Evolutionary conservation across 2,329 filamentous ascomycete genomes (phyloP).

Genomic region (Talaromyces albobiverticillius): DNA sequence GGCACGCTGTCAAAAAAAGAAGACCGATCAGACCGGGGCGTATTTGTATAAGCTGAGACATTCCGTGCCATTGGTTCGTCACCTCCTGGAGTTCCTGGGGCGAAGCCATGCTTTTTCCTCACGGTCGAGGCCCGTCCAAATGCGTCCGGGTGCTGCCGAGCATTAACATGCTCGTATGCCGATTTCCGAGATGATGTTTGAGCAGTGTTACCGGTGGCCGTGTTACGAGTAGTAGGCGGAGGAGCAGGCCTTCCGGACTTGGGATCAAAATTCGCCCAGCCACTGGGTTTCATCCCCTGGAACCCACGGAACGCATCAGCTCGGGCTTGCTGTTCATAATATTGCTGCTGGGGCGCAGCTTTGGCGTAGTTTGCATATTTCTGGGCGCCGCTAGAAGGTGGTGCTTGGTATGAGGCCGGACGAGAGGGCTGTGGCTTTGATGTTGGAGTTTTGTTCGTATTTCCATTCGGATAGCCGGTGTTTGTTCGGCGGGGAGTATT

Average conservation of each 20-base stretch:
- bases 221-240: constrained; percentile 16
- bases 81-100: constrained; percentile 56
- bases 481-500: constrained; percentile 28
- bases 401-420: constrained; percentile 21
- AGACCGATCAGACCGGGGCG: constrained; percentile 31
- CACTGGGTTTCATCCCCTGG: constrained; percentile 40
- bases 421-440: constrained; percentile 24
- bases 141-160: constrained; percentile 29
- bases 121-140: constrained; percentile 38
- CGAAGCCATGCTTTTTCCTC: constrained; percentile 56
- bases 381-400: constrained; percentile 35
- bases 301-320: constrained; percentile 46
- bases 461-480: constrained; percentile 22
- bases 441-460: constrained; percentile 23
- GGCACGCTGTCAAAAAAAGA: constrained; percentile 37
- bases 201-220: constrained; percentile 19
- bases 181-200: constrained; percentile 31
- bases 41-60: constrained; percentile 49
- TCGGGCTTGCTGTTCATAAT: constrained; percentile 40
- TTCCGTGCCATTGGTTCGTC: constrained; percentile 57
- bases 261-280: constrained; percentile 43
- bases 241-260: constrained; percentile 28
- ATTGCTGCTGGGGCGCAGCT: constrained; percentile 38
- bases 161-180: constrained; percentile 39
- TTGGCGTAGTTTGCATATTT: constrained; percentile 41